Evolutionary conservation across 495 filamentous ascomycete genomes (phyloP), one percentile per base, ranked within the genome.

Genomic region (Lepraria neglecta): DNA sequence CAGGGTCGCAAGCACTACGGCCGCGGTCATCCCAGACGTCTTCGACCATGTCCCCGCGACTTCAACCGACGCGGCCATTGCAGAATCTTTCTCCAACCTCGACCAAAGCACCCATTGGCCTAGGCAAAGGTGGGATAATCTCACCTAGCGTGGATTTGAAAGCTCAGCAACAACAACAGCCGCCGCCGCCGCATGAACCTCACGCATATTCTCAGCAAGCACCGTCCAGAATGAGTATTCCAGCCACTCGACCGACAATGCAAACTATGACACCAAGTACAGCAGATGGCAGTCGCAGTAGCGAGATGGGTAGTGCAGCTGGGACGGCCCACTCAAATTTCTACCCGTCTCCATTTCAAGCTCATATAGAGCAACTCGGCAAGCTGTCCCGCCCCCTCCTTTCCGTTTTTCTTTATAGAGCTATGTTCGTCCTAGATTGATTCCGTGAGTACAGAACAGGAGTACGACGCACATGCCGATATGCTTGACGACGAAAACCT

Each of bases 281-380:
- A 0, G 47, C 48, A 61, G 64, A 64, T 27, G 62, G 54, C 21
- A 67, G 60, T 54, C 50, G 60, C 24, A 56, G 56, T n/a, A 65
- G 59, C 47, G 67, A 69, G 24, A 50, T 57, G 54, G 58, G 55
- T 28, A 65, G 47, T 58, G 52, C 67, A 14, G 12, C 71, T 74
- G 54, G 71, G 66, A 55, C 51, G n/a, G 28, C 77, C 27, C 70
- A 77, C n/a, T 70, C 77, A n/a, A 73, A 76, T 33, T 92, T 87
- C 74, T 96, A 94, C 66, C 85, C 88, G 43, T 86, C 90, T 59
- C 84, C 88, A 27, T 96, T 95, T 73, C 89, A 95, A 71, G 91
- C 87, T 73, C 94, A 97, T 77, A 90, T 92, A 73, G 88, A 96
- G 75, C 92, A 97, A 81, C 87, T 98, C 78, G 94, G 94, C 89